A percentile compares a stretch with the other conserved stretches of the same genome.
phyloP scores from a whole-genome alignment of 1,284 basidiomycete species.

The Cryptococcus depauperatus region DNA sequence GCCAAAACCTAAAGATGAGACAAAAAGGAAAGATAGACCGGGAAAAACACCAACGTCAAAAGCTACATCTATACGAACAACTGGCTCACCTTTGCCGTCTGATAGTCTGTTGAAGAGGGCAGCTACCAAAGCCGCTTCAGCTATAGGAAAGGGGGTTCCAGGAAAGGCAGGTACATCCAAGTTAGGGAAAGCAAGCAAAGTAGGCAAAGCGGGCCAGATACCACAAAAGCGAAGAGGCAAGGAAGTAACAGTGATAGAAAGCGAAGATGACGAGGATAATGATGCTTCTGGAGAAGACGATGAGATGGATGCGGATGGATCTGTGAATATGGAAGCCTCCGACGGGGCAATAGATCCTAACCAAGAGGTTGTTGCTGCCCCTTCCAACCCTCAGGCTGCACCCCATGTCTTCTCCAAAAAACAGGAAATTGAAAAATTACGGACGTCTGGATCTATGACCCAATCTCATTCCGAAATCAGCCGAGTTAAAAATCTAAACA shows the following conservation, averaged over 20 bases:
- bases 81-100: slow-evolving; percentile 22
- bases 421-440: slow-evolving; percentile 96
- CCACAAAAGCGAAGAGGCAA: slow-evolving; percentile 56
- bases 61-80: slow-evolving; percentile 17
- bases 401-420: slow-evolving; percentile 74
- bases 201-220: slow-evolving; percentile 40
- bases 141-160: slow-evolving; percentile 15
- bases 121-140: slow-evolving; percentile 57
- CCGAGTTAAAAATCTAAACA: slow-evolving; percentile 96
- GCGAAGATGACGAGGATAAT: slow-evolving; percentile 44
- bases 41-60: slow-evolving; percentile 27
- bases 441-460: slow-evolving; percentile 97
- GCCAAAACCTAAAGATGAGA: slow-evolving; percentile 52
- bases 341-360: slow-evolving; percentile 42
- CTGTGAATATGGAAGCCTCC: slow-evolving; percentile 50
- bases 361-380: slow-evolving; percentile 45
- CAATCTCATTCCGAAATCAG: slow-evolving; percentile 96
- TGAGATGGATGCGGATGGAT: slow-evolving; percentile 54
- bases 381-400: slow-evolving; percentile 43
- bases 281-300: slow-evolving; percentile 50
- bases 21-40: slow-evolving; percentile 45
- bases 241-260: slow-evolving; percentile 15
- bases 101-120: slow-evolving; percentile 62
- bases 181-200: slow-evolving; percentile 18
- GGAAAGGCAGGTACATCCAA: neutral